These are phyloP conservation scores for Yamadazyma diddensiae DNA, from an alignment of 1,139 yeast species.

Conservation along the genomic window DNA sequence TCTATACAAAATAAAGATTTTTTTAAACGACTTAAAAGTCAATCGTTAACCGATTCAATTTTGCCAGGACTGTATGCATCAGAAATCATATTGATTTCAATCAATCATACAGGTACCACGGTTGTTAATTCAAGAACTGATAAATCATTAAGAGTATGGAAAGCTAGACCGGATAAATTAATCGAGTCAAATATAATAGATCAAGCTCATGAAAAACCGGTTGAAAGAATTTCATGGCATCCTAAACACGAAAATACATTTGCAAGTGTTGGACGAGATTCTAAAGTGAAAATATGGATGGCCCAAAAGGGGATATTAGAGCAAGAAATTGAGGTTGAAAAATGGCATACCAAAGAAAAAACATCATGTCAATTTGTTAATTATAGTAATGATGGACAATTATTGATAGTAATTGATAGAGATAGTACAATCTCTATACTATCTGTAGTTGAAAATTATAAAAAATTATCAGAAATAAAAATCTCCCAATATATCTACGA, in stretches of 20 bases:
- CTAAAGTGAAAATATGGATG: constrained; percentile 57
- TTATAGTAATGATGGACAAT: constrained; percentile 54
- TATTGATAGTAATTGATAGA: constrained; percentile 48
- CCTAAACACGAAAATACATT: constrained; percentile 51
- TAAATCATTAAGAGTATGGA: constrained; percentile 44
- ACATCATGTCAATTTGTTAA: constrained; percentile 30
- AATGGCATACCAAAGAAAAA: constrained; percentile 14
- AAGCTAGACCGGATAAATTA: constrained; percentile 25
- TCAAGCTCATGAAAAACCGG: constrained; percentile 44
- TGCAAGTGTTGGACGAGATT: constrained; percentile 60
- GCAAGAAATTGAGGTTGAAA: constrained; percentile 28
- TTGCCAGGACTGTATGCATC: constrained; percentile 26
- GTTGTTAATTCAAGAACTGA: constrained; percentile 49
- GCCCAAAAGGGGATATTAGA: constrained; percentile 36
- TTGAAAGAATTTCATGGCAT: constrained; percentile 58
- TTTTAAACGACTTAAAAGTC: constrained; percentile 24
- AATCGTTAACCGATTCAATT: constrained; percentile 24
- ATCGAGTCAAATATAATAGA: constrained; percentile 38
- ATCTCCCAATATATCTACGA: constrained; percentile 33
- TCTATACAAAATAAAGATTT: constrained; percentile 8
- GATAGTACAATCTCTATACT: constrained; percentile 28
- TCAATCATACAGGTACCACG: constrained; percentile 42
- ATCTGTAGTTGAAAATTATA: constrained; percentile 24
- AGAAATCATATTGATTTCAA: constrained; percentile 30
- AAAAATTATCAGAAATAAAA: constrained; percentile 22